A percentile compares a stretch with the other conserved stretches of the same genome.
Conservation (phyloP, 495 filamentous ascomycete genomes). For the Talaromyces borbonicus region DNA sequence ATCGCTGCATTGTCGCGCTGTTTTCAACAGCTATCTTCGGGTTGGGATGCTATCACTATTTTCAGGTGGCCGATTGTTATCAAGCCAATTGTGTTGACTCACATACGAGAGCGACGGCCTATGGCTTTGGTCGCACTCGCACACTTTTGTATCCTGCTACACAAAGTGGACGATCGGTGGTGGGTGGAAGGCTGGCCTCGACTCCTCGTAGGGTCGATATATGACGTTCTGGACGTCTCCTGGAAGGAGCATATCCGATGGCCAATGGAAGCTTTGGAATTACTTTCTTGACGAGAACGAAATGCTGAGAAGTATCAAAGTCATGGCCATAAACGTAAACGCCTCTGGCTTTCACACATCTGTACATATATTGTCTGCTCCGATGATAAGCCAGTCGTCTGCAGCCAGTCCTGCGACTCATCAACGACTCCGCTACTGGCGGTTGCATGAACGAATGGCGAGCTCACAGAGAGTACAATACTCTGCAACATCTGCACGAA, state of each 20-base stretch:
- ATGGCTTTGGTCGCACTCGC: conserved; percentile 31
- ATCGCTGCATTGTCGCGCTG: neutral
- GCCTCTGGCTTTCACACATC: no score
- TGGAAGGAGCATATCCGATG: conserved; percentile 5
- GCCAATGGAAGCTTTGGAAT: conserved; percentile 3
- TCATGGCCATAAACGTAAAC: no score
- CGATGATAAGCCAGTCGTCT: no score
- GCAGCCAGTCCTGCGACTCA: no score
- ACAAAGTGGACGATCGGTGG: conserved; percentile 30
- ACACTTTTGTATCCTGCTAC: conserved; percentile 31
- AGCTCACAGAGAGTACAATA: no score
- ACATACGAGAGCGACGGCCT: conserved; percentile 5
- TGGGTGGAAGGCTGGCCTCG: conserved; percentile 25
- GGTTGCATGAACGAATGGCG: no score
- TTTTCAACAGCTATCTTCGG: conserved; percentile 4
- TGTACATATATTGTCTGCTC: no score
- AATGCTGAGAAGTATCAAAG: no score
- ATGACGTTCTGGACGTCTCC: neutral
- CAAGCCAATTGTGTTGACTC: neutral
- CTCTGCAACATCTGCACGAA: no score
- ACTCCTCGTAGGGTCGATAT: conserved; percentile 11
- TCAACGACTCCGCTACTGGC: no score
- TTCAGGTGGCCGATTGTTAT: conserved; percentile 7
- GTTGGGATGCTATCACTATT: neutral
- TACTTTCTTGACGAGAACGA: neutral